Conservation (phyloP, 306 rosid genomes). For the Calophaca sinica region DNA sequence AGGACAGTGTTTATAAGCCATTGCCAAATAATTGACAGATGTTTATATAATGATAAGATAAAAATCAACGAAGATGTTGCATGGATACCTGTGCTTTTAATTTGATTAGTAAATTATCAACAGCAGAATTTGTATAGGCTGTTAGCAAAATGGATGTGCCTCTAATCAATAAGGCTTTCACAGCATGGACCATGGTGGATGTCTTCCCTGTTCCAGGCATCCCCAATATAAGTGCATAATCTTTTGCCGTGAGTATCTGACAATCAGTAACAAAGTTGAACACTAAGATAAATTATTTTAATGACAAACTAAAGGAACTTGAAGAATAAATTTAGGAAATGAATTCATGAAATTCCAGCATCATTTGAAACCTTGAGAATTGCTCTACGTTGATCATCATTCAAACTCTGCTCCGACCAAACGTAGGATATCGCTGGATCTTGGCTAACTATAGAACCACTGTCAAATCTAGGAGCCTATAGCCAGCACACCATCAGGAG, state of each 20-base stretch:
- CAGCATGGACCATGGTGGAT: slow-evolving; percentile 97
- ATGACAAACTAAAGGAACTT: slow-evolving; percentile 36
- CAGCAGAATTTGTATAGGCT: slow-evolving; percentile 92
- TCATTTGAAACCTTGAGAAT: slow-evolving; percentile 76
- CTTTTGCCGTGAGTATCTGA: slow-evolving; percentile 93
- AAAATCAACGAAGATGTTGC: too few species aligned
- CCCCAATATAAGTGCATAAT: slow-evolving; percentile 91
- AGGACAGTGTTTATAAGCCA: neutral
- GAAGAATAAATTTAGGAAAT: slow-evolving; percentile 17
- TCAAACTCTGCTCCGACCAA: slow-evolving; percentile 80
- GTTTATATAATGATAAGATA: too few species aligned
- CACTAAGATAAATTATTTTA: slow-evolving; percentile 36
- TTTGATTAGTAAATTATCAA: slow-evolving; percentile 93
- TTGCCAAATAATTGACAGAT: neutral
- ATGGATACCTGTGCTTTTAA: slow-evolving; percentile 80
- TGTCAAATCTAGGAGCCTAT: slow-evolving; percentile 94
- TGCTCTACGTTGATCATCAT: slow-evolving; percentile 90
- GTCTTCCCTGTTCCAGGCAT: slow-evolving; percentile 99
- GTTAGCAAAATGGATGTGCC: slow-evolving; percentile 94
- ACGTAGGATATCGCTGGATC: slow-evolving; percentile 92
- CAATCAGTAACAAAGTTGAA: slow-evolving; percentile 36
- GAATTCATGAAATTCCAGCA: slow-evolving; percentile 38
- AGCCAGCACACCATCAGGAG: slow-evolving; percentile 42
- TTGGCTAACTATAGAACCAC: slow-evolving; percentile 81
- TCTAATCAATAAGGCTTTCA: slow-evolving; percentile 88